These are phyloP conservation scores for Abelmoschus esculentus DNA, from an alignment of 345 rosid genomes.

Conservation along the genomic window DNA sequence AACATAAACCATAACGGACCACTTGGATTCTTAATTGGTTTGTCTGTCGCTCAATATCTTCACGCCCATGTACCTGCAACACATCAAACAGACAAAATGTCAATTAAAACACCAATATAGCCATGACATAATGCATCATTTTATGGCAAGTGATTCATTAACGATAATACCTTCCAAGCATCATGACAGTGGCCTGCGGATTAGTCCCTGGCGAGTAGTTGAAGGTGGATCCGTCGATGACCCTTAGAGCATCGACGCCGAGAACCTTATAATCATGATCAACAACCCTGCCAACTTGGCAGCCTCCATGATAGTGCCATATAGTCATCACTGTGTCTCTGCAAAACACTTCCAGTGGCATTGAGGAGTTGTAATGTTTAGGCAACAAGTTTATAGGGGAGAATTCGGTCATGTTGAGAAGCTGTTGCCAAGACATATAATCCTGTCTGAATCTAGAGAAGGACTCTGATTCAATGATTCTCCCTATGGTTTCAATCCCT, in stretches of 20 bases:
- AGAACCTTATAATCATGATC: constrained; percentile 58
- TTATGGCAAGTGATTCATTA: background rate
- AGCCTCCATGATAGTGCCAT: constrained; percentile 95
- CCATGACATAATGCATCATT: background rate
- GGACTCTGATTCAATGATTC: constrained; percentile 41
- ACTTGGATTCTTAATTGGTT: background rate
- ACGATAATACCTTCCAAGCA: constrained; percentile 75
- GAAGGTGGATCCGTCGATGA: constrained; percentile 80
- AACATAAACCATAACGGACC: background rate
- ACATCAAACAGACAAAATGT: background rate
- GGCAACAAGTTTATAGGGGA: constrained; percentile 65
- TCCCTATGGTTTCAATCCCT: constrained; percentile 47
- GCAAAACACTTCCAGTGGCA: constrained; percentile 62
- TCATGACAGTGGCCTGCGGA: constrained; percentile 97
- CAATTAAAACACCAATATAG: background rate
- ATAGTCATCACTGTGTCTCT: constrained; percentile 79
- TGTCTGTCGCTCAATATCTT: constrained; percentile 38
- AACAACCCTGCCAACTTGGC: constrained; percentile 69
- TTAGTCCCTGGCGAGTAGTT: constrained; percentile 74
- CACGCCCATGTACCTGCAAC: constrained; percentile 56
- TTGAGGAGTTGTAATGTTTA: constrained; percentile 36
- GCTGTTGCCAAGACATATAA: constrained; percentile 22
- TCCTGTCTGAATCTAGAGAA: constrained; percentile 36
- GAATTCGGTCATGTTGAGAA: constrained; percentile 41
- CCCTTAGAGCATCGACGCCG: constrained; percentile 54